Conservation (phyloP, 139 green algal species). For the Diplosphaera chodatii region DNA sequence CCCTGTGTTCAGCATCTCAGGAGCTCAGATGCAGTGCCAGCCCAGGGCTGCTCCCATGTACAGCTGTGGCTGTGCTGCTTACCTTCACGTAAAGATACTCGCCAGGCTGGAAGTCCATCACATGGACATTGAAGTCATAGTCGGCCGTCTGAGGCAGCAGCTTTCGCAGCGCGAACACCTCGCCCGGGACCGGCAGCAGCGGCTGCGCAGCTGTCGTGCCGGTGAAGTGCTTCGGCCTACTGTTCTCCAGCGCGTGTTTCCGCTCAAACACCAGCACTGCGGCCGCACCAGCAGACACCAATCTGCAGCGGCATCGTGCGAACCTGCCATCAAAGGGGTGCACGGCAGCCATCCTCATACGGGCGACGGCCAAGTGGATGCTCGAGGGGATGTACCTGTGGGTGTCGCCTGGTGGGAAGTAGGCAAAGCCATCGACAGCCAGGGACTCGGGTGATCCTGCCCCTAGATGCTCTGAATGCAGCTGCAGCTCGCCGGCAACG, state of each 20-base stretch:
- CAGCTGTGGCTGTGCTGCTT: neutral
- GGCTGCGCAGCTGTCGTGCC: constrained; percentile 56
- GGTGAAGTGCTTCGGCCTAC: constrained; percentile 22
- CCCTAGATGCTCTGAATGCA: neutral
- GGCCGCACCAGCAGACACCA: constrained; percentile 25
- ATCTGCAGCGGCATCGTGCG: neutral
- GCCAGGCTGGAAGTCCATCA: constrained; percentile 92
- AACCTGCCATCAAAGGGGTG: too few relatives aligned
- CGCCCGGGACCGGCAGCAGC: constrained; percentile 46
- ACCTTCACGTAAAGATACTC: constrained; percentile 84
- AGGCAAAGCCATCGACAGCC: constrained; percentile 60
- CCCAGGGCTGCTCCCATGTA: too few relatives aligned
- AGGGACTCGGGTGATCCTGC: constrained; percentile 24
- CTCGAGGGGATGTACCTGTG: constrained; percentile 19
- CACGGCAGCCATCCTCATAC: too few relatives aligned
- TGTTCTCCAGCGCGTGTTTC: constrained; percentile 21
- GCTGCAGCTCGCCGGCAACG: constrained; percentile 47
- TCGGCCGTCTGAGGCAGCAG: constrained; percentile 74
- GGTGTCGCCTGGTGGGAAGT: constrained; percentile 55
- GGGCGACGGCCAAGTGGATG: neutral
- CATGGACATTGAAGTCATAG: constrained; percentile 95
- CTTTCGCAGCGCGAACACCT: constrained; percentile 92
- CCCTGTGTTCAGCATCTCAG: too few relatives aligned
- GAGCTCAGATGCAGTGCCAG: neutral
- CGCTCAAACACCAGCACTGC: constrained; percentile 72